phyloP scores from a whole-genome alignment of 169 alveolate species.

The Perkinsus chesapeaki region DNA sequence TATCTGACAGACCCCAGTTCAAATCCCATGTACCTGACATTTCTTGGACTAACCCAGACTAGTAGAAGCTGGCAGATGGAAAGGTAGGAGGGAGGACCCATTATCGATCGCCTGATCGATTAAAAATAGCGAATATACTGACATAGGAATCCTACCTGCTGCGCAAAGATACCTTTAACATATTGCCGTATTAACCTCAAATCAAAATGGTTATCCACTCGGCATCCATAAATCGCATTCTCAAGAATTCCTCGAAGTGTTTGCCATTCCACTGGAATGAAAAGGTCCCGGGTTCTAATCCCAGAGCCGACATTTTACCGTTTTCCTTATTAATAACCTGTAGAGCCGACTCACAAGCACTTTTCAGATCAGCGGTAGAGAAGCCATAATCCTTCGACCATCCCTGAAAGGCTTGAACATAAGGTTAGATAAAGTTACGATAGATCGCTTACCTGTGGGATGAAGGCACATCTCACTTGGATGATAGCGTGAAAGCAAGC shows the following conservation, averaged over 20 bases:
- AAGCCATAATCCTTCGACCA: constrained; percentile 88
- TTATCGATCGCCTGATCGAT: constrained; percentile 1
- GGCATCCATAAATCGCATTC: constrained; percentile 84
- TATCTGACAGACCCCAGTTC: neutral
- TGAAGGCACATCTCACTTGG: constrained; percentile 79
- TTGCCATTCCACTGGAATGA: constrained; percentile 53
- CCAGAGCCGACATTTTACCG: neutral
- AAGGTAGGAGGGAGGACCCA: neutral
- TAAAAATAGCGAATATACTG: neutral
- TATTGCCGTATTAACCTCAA: constrained; percentile 71
- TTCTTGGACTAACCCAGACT: neutral
- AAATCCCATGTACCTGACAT: neutral
- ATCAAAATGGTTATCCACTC: constrained; percentile 83
- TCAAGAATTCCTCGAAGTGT: constrained; percentile 78
- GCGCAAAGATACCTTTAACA: constrained; percentile 54
- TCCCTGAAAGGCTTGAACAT: constrained; percentile 32
- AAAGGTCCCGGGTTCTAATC: neutral
- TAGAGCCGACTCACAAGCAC: constrained; percentile 68
- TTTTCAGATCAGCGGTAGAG: constrained; percentile 75
- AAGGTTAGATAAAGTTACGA: neutral
- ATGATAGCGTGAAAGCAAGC: constrained; percentile 84
- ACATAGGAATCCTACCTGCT: neutral
- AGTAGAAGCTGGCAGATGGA: neutral
- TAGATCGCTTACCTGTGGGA: constrained; percentile 54
- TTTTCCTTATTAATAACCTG: constrained; percentile 35